Conservation (phyloP, 2,329 filamentous ascomycete genomes). For the Aspergillus transmontanensis region DNA sequence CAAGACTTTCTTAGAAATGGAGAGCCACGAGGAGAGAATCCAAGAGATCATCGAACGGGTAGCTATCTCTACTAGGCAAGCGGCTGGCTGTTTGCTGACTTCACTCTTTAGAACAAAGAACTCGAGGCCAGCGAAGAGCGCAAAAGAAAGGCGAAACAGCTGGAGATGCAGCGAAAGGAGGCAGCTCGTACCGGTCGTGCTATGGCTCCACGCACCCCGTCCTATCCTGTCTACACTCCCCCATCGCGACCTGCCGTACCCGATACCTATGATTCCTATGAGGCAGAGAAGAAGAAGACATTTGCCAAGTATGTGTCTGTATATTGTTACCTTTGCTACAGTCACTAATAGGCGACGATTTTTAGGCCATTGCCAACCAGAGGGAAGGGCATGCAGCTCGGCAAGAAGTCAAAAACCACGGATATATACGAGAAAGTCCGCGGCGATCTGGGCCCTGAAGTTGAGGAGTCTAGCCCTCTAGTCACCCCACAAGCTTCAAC, state of each 20-base stretch:
- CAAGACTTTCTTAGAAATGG: slow-evolving; percentile 99
- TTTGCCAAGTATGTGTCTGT: slow-evolving; percentile 68
- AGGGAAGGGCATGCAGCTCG: slow-evolving; percentile 98
- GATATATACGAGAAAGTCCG: slow-evolving; percentile 97
- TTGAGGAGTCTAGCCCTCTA: slow-evolving; percentile 71
- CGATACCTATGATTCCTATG: slow-evolving; percentile 90
- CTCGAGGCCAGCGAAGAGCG: slow-evolving; percentile 96
- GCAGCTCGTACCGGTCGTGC: slow-evolving; percentile 74
- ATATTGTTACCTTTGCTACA: not conserved
- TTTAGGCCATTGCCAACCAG: slow-evolving; percentile 64
- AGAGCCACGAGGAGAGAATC: slow-evolving; percentile 97
- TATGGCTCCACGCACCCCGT: slow-evolving; percentile 70
- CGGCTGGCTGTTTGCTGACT: slow-evolving; percentile 25
- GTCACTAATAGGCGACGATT: slow-evolving; percentile 43
- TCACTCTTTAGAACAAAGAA: slow-evolving; percentile 79
- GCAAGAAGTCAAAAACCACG: slow-evolving; percentile 97
- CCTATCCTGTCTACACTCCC: slow-evolving; percentile 87
- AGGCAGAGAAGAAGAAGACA: slow-evolving; percentile 95
- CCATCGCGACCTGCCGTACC: slow-evolving; percentile 72
- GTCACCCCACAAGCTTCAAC: slow-evolving; percentile 61
- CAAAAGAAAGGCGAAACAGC: slow-evolving; percentile 96
- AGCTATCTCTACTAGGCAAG: slow-evolving; percentile 35
- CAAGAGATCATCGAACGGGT: slow-evolving; percentile 95
- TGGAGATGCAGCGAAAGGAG: slow-evolving; percentile 98
- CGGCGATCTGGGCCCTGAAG: slow-evolving; percentile 84